Conservation (phyloP, 768 basidiomycete genomes). For the Mycena vulgaris region DNA sequence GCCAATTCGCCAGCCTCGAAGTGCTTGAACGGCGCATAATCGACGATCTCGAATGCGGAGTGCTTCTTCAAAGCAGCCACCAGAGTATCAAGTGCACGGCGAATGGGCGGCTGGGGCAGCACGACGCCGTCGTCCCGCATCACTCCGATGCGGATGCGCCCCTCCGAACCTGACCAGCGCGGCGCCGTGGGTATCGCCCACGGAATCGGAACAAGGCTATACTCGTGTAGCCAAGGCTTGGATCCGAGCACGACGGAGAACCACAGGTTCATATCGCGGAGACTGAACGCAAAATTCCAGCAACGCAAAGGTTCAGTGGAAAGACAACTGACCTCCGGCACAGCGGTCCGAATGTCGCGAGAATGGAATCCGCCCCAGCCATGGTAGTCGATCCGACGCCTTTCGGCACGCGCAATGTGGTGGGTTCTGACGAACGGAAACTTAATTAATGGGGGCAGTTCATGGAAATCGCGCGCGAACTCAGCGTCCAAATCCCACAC, state of each 20-base stretch:
- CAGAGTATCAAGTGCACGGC: slow-evolving; percentile 55
- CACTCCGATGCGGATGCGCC: slow-evolving; percentile 48
- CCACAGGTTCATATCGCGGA: slow-evolving; percentile 51
- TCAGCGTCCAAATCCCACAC: slow-evolving; percentile 38
- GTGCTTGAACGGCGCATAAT: slow-evolving; percentile 55
- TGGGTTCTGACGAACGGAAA: slow-evolving; percentile 30
- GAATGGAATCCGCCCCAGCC: slow-evolving; percentile 66
- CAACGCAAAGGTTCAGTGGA: not conserved
- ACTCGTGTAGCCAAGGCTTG: slow-evolving; percentile 60
- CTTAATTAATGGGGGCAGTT: not conserved
- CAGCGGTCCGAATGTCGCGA: slow-evolving; percentile 70
- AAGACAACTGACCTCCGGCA: slow-evolving; percentile 53
- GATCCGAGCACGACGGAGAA: slow-evolving; percentile 48
- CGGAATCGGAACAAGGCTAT: slow-evolving; percentile 50
- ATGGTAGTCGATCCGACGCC: slow-evolving; percentile 54
- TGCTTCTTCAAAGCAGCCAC: slow-evolving; percentile 54
- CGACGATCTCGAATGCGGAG: slow-evolving; percentile 51
- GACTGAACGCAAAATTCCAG: slow-evolving; percentile 28
- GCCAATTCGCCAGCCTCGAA: slow-evolving; percentile 51
- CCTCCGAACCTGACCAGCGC: slow-evolving; percentile 43
- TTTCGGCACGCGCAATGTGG: slow-evolving; percentile 64
- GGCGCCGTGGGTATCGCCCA: slow-evolving; percentile 30
- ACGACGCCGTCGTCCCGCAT: slow-evolving; percentile 57
- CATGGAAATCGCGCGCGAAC: not conserved
- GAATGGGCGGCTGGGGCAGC: slow-evolving; percentile 58